These are phyloP conservation scores for Erucastrum elatum DNA, from an alignment of 345 rosid species.

Conservation along the genomic window DNA sequence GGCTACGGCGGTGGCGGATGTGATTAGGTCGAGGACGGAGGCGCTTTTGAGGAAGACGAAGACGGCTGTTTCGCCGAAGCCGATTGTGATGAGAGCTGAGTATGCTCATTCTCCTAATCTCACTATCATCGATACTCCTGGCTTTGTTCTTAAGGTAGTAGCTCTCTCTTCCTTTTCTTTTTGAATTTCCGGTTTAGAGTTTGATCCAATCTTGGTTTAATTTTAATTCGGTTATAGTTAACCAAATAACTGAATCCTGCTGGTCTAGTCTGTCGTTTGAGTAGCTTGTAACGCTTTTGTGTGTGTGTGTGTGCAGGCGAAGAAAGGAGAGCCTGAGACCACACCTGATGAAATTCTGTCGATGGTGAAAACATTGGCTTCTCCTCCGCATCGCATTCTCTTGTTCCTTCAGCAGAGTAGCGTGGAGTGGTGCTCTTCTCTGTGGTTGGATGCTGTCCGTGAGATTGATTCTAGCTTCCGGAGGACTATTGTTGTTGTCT, in stretches of 20 bases:
- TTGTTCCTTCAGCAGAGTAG: conserved; percentile 96
- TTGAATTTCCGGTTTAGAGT: background rate
- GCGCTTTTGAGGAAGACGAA: conserved; percentile 67
- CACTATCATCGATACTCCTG: conserved; percentile 95
- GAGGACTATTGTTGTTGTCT: conserved; percentile 85
- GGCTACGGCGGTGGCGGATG: conserved; percentile 72
- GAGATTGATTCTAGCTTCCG: conserved; percentile 89
- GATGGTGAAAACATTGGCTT: conserved; percentile 89
- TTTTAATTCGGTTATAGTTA: background rate
- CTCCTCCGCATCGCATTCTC: conserved; percentile 93
- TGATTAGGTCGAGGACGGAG: conserved; percentile 77
- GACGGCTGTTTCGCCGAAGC: conserved; percentile 87
- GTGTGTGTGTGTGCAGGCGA: conserved; percentile 55
- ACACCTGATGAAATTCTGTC: conserved; percentile 91
- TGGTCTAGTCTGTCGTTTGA: too few species aligned
- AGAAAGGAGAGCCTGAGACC: conserved; percentile 94
- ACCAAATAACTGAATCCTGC: too few species aligned
- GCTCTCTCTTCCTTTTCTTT: conserved; percentile 13
- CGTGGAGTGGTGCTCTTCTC: conserved; percentile 96
- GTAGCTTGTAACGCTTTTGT: background rate
- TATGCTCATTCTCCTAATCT: conserved; percentile 96
- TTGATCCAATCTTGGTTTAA: background rate
- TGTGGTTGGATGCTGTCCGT: conserved; percentile 90
- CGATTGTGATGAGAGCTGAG: conserved; percentile 96
- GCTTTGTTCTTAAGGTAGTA: conserved; percentile 91